A percentile compares a stretch with the other conserved stretches of the same genome.
phyloP scores from a whole-genome alignment of 2,329 filamentous ascomycete genomes.

The Sclerotinia subarctica region DNA sequence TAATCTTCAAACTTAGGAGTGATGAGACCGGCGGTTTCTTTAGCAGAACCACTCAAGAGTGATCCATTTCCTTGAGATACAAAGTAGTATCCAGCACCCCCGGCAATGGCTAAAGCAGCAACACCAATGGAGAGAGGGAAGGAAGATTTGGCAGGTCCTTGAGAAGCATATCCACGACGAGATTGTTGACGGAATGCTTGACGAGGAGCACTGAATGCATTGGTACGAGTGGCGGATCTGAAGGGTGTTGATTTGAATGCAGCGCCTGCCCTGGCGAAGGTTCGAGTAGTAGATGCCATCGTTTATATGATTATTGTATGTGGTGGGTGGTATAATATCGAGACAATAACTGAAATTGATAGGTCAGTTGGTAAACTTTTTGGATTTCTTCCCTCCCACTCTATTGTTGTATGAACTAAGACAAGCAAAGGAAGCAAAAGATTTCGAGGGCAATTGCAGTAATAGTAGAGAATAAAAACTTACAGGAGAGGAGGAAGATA shows the following conservation, averaged over 20 bases:
- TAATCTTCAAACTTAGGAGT: conserved; percentile 81
- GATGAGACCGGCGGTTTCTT: conserved; percentile 54
- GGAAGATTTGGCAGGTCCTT: conserved; percentile 55
- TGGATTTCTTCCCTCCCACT: neutral
- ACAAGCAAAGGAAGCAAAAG: neutral
- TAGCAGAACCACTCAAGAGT: conserved; percentile 38
- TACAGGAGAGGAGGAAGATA: neutral
- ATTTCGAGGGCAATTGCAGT: neutral
- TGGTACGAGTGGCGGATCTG: conserved; percentile 55
- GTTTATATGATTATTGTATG: conserved; percentile 19
- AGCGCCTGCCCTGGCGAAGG: conserved; percentile 41
- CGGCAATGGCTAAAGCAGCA: conserved; percentile 57
- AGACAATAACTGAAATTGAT: neutral
- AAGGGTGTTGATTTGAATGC: conserved; percentile 41
- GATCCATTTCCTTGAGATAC: conserved; percentile 54
- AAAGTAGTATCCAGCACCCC: conserved; percentile 64
- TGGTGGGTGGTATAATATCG: neutral
- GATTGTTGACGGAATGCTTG: conserved; percentile 70
- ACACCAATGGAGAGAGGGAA: conserved; percentile 55
- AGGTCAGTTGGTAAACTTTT: neutral
- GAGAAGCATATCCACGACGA: conserved; percentile 77
- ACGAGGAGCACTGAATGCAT: conserved; percentile 57
- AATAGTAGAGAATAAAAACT: neutral
- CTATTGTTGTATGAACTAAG: neutral
- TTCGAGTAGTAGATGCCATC: conserved; percentile 36